Percentiles rank a stretch among this genome's conserved stretches.
These are phyloP conservation scores for Wickerhamomyces sydowiorum DNA, from an alignment of 805 yeast genomes.

Conservation along the genomic window DNA sequence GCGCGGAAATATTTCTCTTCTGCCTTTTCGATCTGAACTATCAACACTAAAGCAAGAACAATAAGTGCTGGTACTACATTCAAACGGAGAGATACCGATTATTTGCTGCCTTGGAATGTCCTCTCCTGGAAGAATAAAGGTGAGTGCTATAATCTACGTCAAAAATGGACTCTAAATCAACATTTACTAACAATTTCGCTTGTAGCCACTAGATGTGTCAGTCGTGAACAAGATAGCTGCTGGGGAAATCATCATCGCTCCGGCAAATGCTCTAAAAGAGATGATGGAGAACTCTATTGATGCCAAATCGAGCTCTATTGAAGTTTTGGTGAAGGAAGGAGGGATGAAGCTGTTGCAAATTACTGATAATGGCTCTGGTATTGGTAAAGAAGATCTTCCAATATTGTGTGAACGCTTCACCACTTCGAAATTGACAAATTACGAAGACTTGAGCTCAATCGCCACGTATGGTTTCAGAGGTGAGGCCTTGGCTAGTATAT, in stretches of 20 bases:
- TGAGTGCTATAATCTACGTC: too few species aligned
- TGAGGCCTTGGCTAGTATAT: conserved; percentile 91
- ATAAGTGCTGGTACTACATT: too few species aligned
- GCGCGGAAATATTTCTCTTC: background rate
- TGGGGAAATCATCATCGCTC: conserved; percentile 92
- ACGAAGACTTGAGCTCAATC: conserved; percentile 68
- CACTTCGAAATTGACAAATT: conserved; percentile 72
- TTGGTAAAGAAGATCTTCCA: conserved; percentile 61
- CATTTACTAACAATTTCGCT: background rate
- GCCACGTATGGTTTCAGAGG: conserved; percentile 93
- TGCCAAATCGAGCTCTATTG: conserved; percentile 70
- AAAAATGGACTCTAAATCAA: too few species aligned
- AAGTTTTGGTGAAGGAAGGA: conserved; percentile 83
- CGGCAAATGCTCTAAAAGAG: conserved; percentile 92
- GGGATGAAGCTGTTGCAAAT: conserved; percentile 84
- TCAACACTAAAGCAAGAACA: too few species aligned
- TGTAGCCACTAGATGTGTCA: conserved; percentile 47
- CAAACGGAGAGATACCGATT: too few species aligned
- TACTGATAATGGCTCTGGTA: conserved; percentile 87
- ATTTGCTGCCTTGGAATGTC: too few species aligned
- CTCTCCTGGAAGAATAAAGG: conserved; percentile 2
- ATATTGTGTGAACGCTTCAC: conserved; percentile 89
- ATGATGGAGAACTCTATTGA: conserved; percentile 89
- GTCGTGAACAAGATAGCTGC: conserved; percentile 95
- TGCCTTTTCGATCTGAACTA: too few species aligned